phyloP scores from a whole-genome alignment of 1,284 basidiomycete species.

The Cryptococcus floricola region DNA sequence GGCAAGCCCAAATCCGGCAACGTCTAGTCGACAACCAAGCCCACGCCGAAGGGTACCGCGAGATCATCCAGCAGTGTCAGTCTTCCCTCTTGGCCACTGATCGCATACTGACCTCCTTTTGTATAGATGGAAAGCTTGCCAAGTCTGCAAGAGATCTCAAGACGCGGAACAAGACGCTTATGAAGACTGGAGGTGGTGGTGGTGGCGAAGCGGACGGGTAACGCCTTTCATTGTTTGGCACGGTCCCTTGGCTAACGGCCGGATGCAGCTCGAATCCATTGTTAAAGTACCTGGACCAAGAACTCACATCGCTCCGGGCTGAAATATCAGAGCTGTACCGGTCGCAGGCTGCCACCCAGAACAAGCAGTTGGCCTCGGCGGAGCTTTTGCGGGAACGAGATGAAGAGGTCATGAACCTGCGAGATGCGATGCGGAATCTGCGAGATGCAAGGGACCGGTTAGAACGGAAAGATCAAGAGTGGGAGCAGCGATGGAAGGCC shows the following conservation, averaged over 20 bases:
- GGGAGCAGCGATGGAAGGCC: conserved; percentile 78
- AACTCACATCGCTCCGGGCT: conserved; percentile 82
- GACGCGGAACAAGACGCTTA: conserved; percentile 77
- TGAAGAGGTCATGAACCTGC: conserved; percentile 72
- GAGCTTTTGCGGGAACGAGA: conserved; percentile 91
- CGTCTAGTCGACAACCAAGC: conserved; percentile 62
- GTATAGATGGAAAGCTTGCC: conserved; percentile 75
- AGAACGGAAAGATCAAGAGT: conserved; percentile 54
- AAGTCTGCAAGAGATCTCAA: conserved; percentile 83
- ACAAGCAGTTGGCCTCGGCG: conserved; percentile 90
- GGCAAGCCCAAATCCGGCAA: conserved; percentile 53
- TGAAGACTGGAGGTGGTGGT: conserved; percentile 52
- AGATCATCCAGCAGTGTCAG: conserved; percentile 82
- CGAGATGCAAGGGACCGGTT: conserved; percentile 63
- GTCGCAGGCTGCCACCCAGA: conserved; percentile 76
- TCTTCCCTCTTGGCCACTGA: conserved; percentile 11
- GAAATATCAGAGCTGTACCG: conserved; percentile 93
- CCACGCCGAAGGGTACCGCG: conserved; percentile 68
- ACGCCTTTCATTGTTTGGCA: background rate
- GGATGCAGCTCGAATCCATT: conserved; percentile 41
- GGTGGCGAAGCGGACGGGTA: conserved; percentile 56
- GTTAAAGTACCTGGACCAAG: conserved; percentile 83
- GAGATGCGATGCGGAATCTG: conserved; percentile 77
- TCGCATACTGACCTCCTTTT: background rate
- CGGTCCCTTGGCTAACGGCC: background rate